These are phyloP conservation scores for Cyclotella baltica DNA, from an alignment of 108 stramenopile genomes.

Conservation along the genomic window DNA sequence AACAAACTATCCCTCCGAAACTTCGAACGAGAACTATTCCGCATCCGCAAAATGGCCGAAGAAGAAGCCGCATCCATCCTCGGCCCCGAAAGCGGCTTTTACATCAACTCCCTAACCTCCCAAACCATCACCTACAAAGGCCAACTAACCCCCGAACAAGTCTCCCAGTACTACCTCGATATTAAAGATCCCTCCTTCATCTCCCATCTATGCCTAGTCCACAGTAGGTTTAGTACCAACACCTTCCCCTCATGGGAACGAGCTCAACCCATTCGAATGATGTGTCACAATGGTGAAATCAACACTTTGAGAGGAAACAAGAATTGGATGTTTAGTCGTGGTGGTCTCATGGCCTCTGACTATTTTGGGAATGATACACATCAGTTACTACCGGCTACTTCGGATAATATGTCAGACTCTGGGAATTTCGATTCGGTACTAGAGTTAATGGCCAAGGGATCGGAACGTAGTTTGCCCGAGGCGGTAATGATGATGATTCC, in stretches of 20 bases:
- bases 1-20: slow-evolving; percentile 56
- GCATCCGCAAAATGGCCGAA: slow-evolving; percentile 89
- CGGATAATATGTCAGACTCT: slow-evolving; percentile 93
- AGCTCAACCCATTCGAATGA: slow-evolving; percentile 96
- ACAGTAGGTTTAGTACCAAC: slow-evolving; percentile 95
- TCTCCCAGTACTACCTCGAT: slow-evolving; percentile 92
- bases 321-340: slow-evolving; percentile 98
- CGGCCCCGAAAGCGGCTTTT: slow-evolving; percentile 89
- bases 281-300: slow-evolving; percentile 98
- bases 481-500: slow-evolving; percentile 97
- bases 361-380: slow-evolving; percentile 86
- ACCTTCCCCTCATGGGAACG: slow-evolving; percentile 97
- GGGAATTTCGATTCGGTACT: slow-evolving; percentile 97
- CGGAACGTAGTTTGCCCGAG: slow-evolving; percentile 89
- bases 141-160: slow-evolving; percentile 94
- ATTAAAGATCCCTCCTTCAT: slow-evolving; percentile 86
- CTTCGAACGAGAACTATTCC: slow-evolving; percentile 94
- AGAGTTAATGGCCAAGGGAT: slow-evolving; percentile 94
- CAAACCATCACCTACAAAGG: slow-evolving; percentile 97
- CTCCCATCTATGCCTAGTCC: slow-evolving; percentile 90
- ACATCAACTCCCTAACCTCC: slow-evolving; percentile 87
- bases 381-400: slow-evolving; percentile 87
- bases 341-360: slow-evolving; percentile 93
- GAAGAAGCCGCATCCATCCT: slow-evolving; percentile 80
- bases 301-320: slow-evolving; percentile 97